These are phyloP conservation scores for Phytophthora multivora DNA, from an alignment of 352 stramenopile species.

Conservation along the genomic window DNA sequence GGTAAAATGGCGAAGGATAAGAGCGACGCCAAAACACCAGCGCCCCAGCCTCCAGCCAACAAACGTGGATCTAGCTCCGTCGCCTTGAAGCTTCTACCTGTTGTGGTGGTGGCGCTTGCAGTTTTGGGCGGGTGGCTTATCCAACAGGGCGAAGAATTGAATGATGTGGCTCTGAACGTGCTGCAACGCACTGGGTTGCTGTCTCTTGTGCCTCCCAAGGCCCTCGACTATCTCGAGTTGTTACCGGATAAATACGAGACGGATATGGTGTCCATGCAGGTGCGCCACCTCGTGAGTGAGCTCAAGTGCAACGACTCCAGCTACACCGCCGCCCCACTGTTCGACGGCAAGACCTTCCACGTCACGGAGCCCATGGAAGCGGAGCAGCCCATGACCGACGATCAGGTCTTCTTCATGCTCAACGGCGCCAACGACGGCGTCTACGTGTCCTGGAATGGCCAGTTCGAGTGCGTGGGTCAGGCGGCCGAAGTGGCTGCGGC, in stretches of 20 bases:
- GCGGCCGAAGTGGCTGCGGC: slow-evolving; percentile 51
- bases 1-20: slow-evolving; percentile 4
- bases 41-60: not conserved
- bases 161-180: slow-evolving; percentile 22
- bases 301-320: slow-evolving; percentile 39
- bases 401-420: slow-evolving; percentile 86
- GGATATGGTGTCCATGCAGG: slow-evolving; percentile 44
- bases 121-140: slow-evolving; percentile 17
- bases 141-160: slow-evolving; percentile 11
- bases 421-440: slow-evolving; percentile 81
- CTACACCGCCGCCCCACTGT: slow-evolving; percentile 42
- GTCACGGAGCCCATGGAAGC: slow-evolving; percentile 69
- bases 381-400: slow-evolving; percentile 21
- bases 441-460: slow-evolving; percentile 79
- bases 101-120: slow-evolving; percentile 18
- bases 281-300: slow-evolving; percentile 42
- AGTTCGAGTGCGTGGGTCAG: slow-evolving; percentile 61
- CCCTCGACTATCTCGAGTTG: slow-evolving; percentile 7
- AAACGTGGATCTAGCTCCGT: not conserved
- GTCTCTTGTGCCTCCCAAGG: not conserved
- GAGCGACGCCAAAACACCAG: not conserved
- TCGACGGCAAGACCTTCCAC: slow-evolving; percentile 37
- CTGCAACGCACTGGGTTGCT: slow-evolving; percentile 18
- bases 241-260: slow-evolving; percentile 66
- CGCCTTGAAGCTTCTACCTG: slow-evolving; percentile 24